These are phyloP conservation scores for Lentinula detonsa DNA, from an alignment of 768 basidiomycete genomes.

Conservation along the genomic window DNA sequence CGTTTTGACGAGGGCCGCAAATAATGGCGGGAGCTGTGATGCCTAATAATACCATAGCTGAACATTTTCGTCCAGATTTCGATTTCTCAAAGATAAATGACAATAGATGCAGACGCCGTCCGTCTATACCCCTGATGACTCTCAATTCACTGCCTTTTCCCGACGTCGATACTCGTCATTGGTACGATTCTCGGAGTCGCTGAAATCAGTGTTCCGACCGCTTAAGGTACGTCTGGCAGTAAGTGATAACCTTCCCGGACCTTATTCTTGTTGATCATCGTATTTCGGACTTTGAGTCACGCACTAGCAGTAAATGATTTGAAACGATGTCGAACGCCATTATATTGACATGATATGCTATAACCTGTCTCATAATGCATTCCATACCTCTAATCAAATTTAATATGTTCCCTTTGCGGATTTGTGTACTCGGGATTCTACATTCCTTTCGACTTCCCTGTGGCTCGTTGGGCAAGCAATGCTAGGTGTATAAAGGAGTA, in stretches of 20 bases:
- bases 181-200: not conserved
- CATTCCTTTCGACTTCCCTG: not conserved
- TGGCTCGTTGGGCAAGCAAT: not conserved
- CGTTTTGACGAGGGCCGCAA: not conserved
- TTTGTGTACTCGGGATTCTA: not conserved
- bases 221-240: not conserved
- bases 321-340: not conserved
- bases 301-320: not conserved
- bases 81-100: not conserved
- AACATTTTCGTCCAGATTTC: not conserved
- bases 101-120: not conserved
- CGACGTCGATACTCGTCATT: not conserved
- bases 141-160: not conserved
- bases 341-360: slow-evolving; percentile 1
- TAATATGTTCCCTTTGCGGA: not conserved
- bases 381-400: not conserved
- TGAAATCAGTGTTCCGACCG: not conserved
- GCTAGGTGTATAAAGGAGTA: not conserved
- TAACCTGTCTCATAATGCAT: not conserved
- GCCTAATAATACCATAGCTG: not conserved
- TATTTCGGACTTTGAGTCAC: not conserved
- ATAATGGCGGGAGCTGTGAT: not conserved
- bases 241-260: not conserved
- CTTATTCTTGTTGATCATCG: not conserved
- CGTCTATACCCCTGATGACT: not conserved